A percentile compares a stretch with the other conserved stretches of the same genome.
These are phyloP conservation scores for Cyamopsis tetragonoloba DNA, from an alignment of 306 rosid species.

Conservation along the genomic window DNA sequence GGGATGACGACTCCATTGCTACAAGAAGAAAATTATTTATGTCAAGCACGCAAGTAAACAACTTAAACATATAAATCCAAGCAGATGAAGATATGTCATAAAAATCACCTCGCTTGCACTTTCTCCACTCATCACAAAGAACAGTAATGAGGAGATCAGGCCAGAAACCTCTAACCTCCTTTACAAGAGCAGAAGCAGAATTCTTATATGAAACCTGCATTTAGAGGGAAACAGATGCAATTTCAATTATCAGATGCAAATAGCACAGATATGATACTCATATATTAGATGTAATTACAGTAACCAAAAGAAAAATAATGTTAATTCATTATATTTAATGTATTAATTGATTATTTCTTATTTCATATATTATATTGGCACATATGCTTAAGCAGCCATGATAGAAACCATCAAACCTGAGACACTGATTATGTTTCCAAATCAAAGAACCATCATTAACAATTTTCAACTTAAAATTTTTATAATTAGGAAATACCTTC, in stretches of 20 bases:
- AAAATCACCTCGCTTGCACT: conserved; percentile 76
- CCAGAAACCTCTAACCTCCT: conserved; percentile 82
- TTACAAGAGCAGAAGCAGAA: conserved; percentile 50
- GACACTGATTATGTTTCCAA: conserved; percentile 1
- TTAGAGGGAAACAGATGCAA: conserved; percentile 25
- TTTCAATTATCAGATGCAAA: neutral
- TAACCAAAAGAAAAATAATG: conserved; percentile 15
- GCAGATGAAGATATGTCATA: neutral
- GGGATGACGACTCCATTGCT: conserved; percentile 88
- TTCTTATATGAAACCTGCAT: conserved; percentile 67
- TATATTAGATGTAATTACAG: neutral
- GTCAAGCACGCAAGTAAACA: conserved; percentile 23
- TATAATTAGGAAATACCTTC: neutral
- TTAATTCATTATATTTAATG: neutral
- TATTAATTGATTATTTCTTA: conserved; percentile 7
- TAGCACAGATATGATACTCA: neutral
- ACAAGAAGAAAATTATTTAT: conserved; percentile 29
- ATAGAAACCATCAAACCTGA: neutral
- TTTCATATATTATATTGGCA: neutral
- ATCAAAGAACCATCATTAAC: neutral
- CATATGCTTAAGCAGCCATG: neutral
- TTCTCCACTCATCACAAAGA: conserved; percentile 77
- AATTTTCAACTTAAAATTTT: neutral
- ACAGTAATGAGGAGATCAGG: conserved; percentile 62
- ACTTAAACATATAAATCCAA: conserved; percentile 3